Conservation (phyloP, 1,284 basidiomycete species). For the Cryptococcus maquisensis region DNA sequence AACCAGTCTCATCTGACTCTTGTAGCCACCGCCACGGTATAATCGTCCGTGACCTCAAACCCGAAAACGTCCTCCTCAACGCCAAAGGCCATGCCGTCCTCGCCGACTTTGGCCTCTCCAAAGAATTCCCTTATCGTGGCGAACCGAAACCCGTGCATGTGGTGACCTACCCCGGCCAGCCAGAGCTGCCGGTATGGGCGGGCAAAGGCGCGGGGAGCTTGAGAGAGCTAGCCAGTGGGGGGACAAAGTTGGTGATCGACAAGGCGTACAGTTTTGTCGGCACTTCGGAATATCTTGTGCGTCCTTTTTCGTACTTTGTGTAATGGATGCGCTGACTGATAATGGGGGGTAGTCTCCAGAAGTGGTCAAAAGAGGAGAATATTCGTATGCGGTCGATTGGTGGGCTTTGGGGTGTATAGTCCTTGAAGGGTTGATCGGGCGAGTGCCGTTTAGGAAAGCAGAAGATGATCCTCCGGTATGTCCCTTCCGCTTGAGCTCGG, state of each 20-base stretch:
- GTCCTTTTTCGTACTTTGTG: conserved; percentile 1
- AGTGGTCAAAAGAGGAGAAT: conserved; percentile 84
- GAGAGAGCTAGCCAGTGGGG: conserved; percentile 13
- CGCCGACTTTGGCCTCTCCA: conserved; percentile 77
- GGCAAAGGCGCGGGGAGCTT: conserved; percentile 26
- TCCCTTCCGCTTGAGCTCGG: too few relatives aligned
- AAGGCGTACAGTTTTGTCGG: conserved; percentile 37
- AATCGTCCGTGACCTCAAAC: conserved; percentile 51
- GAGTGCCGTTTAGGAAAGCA: conserved; percentile 56
- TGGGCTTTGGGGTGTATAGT: conserved; percentile 98
- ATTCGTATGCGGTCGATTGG: conserved; percentile 95
- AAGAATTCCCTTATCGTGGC: conserved; percentile 40
- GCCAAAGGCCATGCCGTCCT: conserved; percentile 90
- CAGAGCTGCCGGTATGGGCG: conserved; percentile 27
- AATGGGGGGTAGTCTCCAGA: conserved; percentile 74
- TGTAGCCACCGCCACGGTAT: conserved; percentile 50
- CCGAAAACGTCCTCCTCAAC: conserved; percentile 79
- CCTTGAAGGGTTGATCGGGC: conserved; percentile 69
- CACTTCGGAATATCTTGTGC: conserved; percentile 82
- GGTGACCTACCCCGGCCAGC: conserved; percentile 19
- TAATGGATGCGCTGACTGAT: conserved; percentile 5
- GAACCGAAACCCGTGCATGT: conserved; percentile 35
- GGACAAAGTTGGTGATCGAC: conserved; percentile 21
- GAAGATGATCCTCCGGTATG: conserved; percentile 29
- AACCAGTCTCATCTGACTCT: conserved; percentile 1